A percentile compares a stretch with the other conserved stretches of the same genome.
These are phyloP conservation scores for Urochloa ruziziensis DNA, from an alignment of 176 grass and related monocot genomes.

Conservation along the genomic window DNA sequence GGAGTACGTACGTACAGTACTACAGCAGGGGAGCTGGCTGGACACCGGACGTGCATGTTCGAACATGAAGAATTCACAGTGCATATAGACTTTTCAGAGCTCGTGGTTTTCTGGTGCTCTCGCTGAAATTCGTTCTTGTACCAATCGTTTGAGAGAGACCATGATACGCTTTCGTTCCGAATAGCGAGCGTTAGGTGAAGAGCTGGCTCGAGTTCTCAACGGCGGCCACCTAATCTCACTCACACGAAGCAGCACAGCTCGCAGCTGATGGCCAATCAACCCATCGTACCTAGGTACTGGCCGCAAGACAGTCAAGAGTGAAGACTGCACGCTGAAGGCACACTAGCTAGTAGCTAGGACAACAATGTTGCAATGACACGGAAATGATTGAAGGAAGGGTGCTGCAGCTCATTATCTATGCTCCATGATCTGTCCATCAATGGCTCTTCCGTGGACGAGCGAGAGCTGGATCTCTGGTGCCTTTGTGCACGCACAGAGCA, in stretches of 20 bases:
- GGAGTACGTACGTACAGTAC: background rate
- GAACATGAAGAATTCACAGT: too few species aligned
- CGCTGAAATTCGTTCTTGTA: too few species aligned
- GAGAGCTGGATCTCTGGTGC: background rate
- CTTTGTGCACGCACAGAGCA: background rate
- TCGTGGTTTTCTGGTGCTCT: too few species aligned
- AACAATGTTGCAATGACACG: background rate
- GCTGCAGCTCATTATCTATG: background rate
- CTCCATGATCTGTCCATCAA: background rate
- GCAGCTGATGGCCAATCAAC: background rate
- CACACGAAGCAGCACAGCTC: background rate
- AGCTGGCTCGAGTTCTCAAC: background rate
- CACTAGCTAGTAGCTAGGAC: background rate
- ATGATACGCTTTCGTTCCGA: too few species aligned
- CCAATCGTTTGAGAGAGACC: too few species aligned
- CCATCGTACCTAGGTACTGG: background rate
- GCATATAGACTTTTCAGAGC: too few species aligned
- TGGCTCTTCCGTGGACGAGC: background rate
- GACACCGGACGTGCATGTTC: too few species aligned
- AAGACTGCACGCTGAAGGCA: slow-evolving; percentile 39
- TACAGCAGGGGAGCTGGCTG: background rate
- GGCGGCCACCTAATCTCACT: slow-evolving; percentile 15
- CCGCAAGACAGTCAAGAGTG: slow-evolving; percentile 11
- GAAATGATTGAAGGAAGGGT: background rate
- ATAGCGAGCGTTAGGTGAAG: too few species aligned